Percentiles rank a stretch among this genome's conserved stretches.
These are phyloP conservation scores for Xylogone sp. DNA, from an alignment of 2,329 filamentous ascomycete genomes.

Conservation along the genomic window DNA sequence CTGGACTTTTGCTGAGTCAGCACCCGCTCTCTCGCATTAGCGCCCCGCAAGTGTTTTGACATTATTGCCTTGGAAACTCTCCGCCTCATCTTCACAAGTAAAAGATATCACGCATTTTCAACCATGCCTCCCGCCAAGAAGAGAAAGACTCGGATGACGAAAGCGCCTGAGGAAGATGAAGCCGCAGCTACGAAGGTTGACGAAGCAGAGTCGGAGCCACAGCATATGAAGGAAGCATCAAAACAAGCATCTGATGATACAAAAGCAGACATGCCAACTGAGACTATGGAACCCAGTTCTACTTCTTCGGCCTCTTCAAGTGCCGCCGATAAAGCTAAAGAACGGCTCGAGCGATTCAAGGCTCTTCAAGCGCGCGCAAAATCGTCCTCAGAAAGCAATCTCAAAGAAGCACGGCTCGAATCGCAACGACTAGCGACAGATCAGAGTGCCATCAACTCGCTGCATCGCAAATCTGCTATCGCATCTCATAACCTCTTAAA, in stretches of 20 bases:
- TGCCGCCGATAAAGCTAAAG: conserved; percentile 48
- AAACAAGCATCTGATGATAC: conserved; percentile 1
- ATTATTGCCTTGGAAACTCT: conserved; percentile 20
- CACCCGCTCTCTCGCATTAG: background rate
- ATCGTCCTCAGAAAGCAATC: conserved; percentile 67
- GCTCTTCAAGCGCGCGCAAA: conserved; percentile 79
- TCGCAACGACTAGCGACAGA: conserved; percentile 76
- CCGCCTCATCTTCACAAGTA: too few relatives aligned
- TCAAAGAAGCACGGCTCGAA: conserved; percentile 81
- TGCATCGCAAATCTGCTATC: conserved; percentile 83
- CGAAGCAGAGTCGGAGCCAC: background rate
- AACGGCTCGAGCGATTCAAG: conserved; percentile 79
- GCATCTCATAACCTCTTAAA: conserved; percentile 92
- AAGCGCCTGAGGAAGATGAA: conserved; percentile 12
- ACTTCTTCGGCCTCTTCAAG: conserved; percentile 15
- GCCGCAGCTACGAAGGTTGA: conserved; percentile 1
- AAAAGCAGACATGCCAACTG: background rate
- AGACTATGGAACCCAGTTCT: conserved; percentile 13
- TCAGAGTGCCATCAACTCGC: conserved; percentile 68
- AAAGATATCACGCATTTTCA: conserved; percentile 9
- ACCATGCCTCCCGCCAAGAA: conserved; percentile 42
- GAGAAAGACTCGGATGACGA: conserved; percentile 35
- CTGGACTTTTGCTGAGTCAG: background rate
- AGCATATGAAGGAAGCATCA: conserved; percentile 1
- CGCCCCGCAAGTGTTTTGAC: background rate